A percentile compares a stretch with the other conserved stretches of the same genome.
Conservation (phyloP, 805 yeast species). For the Metschnikowia bowlesiae region DNA sequence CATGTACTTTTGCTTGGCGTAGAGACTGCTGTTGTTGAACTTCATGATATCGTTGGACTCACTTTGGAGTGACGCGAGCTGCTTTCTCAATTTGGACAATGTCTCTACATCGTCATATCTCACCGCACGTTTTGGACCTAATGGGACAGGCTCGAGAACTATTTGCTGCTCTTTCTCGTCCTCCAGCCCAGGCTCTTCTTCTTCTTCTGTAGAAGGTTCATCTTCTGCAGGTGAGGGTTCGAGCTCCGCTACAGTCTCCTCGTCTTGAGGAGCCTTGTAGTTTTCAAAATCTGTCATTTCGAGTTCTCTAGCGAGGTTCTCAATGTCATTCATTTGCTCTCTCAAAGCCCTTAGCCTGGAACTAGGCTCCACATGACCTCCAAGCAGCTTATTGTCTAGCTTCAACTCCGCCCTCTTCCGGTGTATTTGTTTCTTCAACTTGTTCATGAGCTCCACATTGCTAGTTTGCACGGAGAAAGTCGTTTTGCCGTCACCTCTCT, state of each 20-base stretch:
- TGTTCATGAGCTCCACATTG: conserved; percentile 35
- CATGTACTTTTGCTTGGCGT: conserved; percentile 55
- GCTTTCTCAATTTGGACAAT: conserved; percentile 51
- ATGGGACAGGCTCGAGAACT: conserved; percentile 18
- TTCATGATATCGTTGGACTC: conserved; percentile 77
- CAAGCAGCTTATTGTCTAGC: conserved; percentile 43
- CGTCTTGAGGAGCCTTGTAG: conserved; percentile 19
- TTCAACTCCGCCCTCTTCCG: conserved; percentile 45
- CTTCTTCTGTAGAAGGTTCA: neutral
- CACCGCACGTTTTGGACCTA: conserved; percentile 37
- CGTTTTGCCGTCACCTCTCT: conserved; percentile 32
- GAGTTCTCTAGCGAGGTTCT: conserved; percentile 76
- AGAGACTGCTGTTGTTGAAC: conserved; percentile 55
- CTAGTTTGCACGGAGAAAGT: conserved; percentile 33
- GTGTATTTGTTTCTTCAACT: conserved; percentile 43
- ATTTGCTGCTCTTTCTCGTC: conserved; percentile 16
- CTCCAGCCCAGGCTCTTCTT: conserved; percentile 8
- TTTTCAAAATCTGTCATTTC: conserved; percentile 77
- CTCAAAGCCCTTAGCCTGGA: conserved; percentile 69
- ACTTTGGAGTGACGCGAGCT: conserved; percentile 57
- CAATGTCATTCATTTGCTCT: conserved; percentile 80
- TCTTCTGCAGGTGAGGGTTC: neutral
- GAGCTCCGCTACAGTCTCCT: neutral
- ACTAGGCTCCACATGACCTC: conserved; percentile 66
- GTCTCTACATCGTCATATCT: conserved; percentile 52